Percentiles rank a stretch among this genome's conserved stretches.
These are phyloP conservation scores for Nakaseomyces uthaithaninus DNA, from an alignment of 1,139 yeast species.

Conservation along the genomic window DNA sequence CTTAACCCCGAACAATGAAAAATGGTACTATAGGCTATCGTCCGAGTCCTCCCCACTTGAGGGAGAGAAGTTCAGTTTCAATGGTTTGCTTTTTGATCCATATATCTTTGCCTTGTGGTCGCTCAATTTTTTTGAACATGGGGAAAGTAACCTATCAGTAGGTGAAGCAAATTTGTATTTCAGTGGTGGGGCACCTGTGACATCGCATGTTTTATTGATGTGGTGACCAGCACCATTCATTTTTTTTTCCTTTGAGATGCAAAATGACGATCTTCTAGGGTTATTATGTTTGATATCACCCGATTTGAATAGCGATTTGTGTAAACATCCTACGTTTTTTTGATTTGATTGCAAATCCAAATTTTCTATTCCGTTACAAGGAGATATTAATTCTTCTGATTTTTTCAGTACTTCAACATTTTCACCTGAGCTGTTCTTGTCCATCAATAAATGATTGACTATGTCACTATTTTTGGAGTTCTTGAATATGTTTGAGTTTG, in stretches of 20 bases:
- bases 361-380: background rate
- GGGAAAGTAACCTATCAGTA: constrained; percentile 49
- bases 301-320: background rate
- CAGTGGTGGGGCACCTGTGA: constrained; percentile 3
- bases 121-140: constrained; percentile 47
- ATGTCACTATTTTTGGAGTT: no score
- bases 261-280: background rate
- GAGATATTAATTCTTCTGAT: no score
- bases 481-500: no score
- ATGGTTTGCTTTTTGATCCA: constrained; percentile 26
- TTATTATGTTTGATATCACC: background rate
- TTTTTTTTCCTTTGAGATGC: background rate
- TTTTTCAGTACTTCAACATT: no score
- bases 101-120: constrained; percentile 37
- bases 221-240: constrained; percentile 1
- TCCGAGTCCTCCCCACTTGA: background rate
- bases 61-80: constrained; percentile 22
- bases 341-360: background rate
- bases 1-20: no score
- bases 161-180: constrained; percentile 43
- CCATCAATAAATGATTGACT: no score
- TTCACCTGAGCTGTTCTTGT: no score
- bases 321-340: background rate
- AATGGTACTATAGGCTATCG: background rate
- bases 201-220: background rate